Evolutionary conservation across 257 asterid species (phyloP), one percentile per base, ranked within the genome.

Genomic region (Cynanchum wilfordii): DNA sequence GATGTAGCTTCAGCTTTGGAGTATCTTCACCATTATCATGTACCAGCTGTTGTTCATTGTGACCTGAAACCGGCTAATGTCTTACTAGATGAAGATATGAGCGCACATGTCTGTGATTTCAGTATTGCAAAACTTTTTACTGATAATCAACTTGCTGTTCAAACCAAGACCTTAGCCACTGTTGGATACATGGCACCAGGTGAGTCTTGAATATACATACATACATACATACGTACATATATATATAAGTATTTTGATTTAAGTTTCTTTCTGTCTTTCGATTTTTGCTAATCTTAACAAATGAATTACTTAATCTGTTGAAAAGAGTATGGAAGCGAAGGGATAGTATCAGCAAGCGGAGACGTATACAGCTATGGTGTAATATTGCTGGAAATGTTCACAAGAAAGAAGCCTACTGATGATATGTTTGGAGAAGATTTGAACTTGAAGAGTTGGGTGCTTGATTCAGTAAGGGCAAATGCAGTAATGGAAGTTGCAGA

Each of bases 101-200:
- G 30, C 7, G 80, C 80, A 11, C 76, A 25, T 44, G 15, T 76
- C 5, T 70, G 72, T 65, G 72, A 76, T 40, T 76, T 76, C 25
- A 60, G 76, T 2, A 63, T 76, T 40, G 30, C 76, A 19, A 76
- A 76, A 64, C 67, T 70, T 10, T 63, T 76, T 22, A 69, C 57
- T 55, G 68, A 62, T 62, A 67, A 76, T 33, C 72, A 76, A 54
- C 22, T 42, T 22, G 57, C 72, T 30, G 68, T 1, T n/a, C 80
- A 70, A 51, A 76, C 80, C 22, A 76, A 72, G 55, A 76, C 80
- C 68, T 76, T 76, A 55, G 76, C 76, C 30, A 76, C 80, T 3
- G 54, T 76, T 11, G 80, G 80, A 20, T 76, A 76, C 76, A 76
- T 76, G 80, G 63, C 80, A 40, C 76, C 80, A 76, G 80, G 76